Evolutionary conservation across 2,329 filamentous ascomycete species (phyloP), one percentile per base, ranked within the genome.

Genomic region (Pseudogymnoascus sp.): DNA sequence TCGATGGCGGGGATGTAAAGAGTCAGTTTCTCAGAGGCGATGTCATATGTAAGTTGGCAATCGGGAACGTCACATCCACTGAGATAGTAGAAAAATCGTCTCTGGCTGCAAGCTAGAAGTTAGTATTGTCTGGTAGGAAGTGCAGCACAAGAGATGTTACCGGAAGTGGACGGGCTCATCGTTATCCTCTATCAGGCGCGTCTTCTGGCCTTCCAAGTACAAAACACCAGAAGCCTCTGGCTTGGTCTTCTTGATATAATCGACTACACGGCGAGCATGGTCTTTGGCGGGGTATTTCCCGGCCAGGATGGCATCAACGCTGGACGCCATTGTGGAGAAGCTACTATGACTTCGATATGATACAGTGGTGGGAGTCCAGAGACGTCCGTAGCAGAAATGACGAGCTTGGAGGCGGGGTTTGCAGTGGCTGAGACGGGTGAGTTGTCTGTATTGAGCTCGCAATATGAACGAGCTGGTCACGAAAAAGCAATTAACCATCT

Each of bases 41-140:
- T 88, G 68, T 96, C 88, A 79, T 97, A 96, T 64, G 88, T 83
- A 66, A 92, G 84, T 74, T 88, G 87, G 71, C 89, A 89, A 76
- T 97, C 92, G 65, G 93, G 84, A 31, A 96, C 82, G 67, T 87
- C 69, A 73, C 87, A 96, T 70, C 95, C 95, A 23, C 91, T 93
- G 51, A 98, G 81, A 77, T 99, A 99, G 84, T 90, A 97, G 79
- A 99, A 99, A 76, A 87, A 90, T 63, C 95, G 88, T 67, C 93
- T 90, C 78, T 97, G 93, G 68, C 91, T 92, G 69, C 8, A 63
- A 36, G 48, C 48, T 13, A 28, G 16, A 14, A 5, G 23, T 68
- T 65, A 65, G 63, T 62, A 41, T 67, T 28, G 54, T 34, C 48
- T 63, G 19, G 28, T 37, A 61, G 37, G n/a, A 34, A 43, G 19